phyloP scores from a whole-genome alignment of 2,329 filamentous ascomycete genomes.

The Apiospora malaysiana region DNA sequence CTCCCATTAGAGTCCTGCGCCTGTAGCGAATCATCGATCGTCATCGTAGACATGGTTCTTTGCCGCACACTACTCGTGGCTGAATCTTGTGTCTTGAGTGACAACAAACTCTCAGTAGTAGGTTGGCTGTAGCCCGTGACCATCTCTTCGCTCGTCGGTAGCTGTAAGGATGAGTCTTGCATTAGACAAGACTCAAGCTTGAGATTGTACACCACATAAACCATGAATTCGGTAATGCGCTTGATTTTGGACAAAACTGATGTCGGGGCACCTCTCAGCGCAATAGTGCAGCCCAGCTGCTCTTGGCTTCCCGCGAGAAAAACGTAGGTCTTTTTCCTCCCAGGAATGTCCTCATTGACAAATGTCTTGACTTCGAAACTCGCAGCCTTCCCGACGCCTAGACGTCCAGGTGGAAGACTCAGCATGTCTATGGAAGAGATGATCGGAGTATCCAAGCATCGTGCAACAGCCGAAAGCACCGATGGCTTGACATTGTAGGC shows the following conservation, averaged over 20 bases:
- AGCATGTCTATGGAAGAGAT: constrained; percentile 96
- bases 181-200: constrained; percentile 95
- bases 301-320: constrained; percentile 90
- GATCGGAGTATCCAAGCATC: constrained; percentile 89
- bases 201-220: constrained; percentile 97
- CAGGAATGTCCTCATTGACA: constrained; percentile 75
- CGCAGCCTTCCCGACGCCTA: constrained; percentile 79
- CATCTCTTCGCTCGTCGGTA: constrained; percentile 67
- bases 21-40: constrained; percentile 29
- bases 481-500: constrained; percentile 97
- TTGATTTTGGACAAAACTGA: constrained; percentile 80
- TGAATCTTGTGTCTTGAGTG: constrained; percentile 36
- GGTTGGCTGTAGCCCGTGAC: constrained; percentile 44
- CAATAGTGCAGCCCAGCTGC: constrained; percentile 93
- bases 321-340: constrained; percentile 91
- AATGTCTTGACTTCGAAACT: constrained; percentile 97
- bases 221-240: constrained; percentile 96
- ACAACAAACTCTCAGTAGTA: constrained; percentile 45
- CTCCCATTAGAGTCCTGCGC: constrained; percentile 31
- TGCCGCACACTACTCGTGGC: constrained; percentile 29
- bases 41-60: constrained; percentile 31
- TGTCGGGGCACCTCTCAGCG: constrained; percentile 80
- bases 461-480: constrained; percentile 91
- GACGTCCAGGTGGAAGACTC: constrained; percentile 67
- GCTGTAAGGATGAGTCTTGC: constrained; percentile 87